Evolutionary conservation across 1,284 basidiomycete species (phyloP).

Genomic region (Pseudomicrostroma phylloplanum): DNA sequence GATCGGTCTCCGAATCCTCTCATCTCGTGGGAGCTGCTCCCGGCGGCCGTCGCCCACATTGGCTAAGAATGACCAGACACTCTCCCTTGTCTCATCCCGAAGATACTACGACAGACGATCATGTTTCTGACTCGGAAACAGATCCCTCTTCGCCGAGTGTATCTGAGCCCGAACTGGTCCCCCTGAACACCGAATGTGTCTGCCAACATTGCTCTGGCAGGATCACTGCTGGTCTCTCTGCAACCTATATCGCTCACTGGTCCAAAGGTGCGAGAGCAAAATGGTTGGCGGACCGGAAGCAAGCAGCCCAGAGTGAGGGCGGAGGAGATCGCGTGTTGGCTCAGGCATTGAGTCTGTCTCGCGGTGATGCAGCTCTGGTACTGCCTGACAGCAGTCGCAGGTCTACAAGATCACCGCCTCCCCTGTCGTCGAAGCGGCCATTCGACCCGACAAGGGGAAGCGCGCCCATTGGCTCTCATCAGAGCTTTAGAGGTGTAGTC

Average conservation of each 20-base stretch:
- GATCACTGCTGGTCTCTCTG: not conserved
- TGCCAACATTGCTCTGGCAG: not conserved
- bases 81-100: not conserved
- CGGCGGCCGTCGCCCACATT: not conserved
- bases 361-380: not conserved
- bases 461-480: not conserved
- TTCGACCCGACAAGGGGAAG: not conserved
- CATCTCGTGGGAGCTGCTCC: not conserved
- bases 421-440: not conserved
- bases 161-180: not conserved
- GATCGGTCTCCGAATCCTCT: not conserved
- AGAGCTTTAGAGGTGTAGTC: too few species aligned
- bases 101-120: not conserved
- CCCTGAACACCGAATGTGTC: not conserved
- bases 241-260: not conserved
- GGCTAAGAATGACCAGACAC: not conserved
- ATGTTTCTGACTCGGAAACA: not conserved
- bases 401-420: not conserved
- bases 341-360: too few species aligned
- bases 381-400: not conserved
- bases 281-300: slow-evolving; percentile 3
- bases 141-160: not conserved
- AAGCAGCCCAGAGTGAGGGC: not conserved
- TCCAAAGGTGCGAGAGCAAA: not conserved
- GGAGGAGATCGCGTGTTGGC: not conserved